Conservation (phyloP, 192 early-diverging fungal species). For the Entomortierella parvispora region DNA sequence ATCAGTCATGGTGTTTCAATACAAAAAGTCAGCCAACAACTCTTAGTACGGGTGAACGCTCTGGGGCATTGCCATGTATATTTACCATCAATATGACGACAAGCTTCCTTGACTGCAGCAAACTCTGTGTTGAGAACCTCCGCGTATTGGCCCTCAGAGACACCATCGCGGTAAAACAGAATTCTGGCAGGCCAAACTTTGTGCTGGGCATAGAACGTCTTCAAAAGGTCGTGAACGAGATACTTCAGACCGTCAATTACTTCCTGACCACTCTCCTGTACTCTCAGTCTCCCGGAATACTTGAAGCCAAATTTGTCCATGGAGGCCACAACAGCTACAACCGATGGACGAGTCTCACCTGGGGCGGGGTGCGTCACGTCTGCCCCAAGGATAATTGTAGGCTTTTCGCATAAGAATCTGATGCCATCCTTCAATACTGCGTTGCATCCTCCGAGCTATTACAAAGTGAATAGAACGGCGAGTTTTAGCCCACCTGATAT, state of each 20-base stretch:
- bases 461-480: slow-evolving; percentile 56
- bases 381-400: slow-evolving; percentile 86
- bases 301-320: slow-evolving; percentile 25
- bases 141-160: slow-evolving; percentile 82
- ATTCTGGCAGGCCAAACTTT: slow-evolving; percentile 67
- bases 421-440: not conserved
- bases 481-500: slow-evolving; percentile 76
- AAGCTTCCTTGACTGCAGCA: slow-evolving; percentile 64
- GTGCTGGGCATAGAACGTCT: slow-evolving; percentile 56
- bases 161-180: slow-evolving; percentile 85
- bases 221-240: slow-evolving; percentile 59
- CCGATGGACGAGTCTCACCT: slow-evolving; percentile 49
- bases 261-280: slow-evolving; percentile 16
- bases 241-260: slow-evolving; percentile 54
- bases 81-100: slow-evolving; percentile 24
- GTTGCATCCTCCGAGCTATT: slow-evolving; percentile 84
- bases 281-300: slow-evolving; percentile 22
- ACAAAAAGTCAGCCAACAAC: too few species aligned
- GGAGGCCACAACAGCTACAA: slow-evolving; percentile 46
- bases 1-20: too few species aligned
- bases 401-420: slow-evolving; percentile 42
- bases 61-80: slow-evolving; percentile 58
- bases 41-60: too few species aligned
- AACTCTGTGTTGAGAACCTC: slow-evolving; percentile 75
- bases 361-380: slow-evolving; percentile 87